Base-by-base conservation (phyloP, 805 yeast species). In the Crinitomyces ghanaensis region DNA sequence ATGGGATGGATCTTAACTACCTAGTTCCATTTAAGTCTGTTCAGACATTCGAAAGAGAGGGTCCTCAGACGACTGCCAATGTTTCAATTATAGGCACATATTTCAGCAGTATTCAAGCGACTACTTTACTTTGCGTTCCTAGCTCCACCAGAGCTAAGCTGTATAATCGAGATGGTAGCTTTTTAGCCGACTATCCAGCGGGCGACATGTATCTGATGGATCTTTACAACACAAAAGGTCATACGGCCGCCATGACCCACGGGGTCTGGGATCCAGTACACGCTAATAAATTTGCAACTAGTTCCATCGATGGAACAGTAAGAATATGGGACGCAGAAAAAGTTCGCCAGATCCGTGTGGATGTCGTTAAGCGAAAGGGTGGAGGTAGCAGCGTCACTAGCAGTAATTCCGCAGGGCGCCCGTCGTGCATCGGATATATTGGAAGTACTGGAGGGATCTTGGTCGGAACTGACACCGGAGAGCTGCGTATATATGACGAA, bases 171-270 rank as follows among this genome's bases (percentile, higher is more conserved):
- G 52, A 53, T 27, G 59, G 59, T 4, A 29, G 31, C 2, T 45
- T 42, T 23, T 33, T 46, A 18, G 44, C 36, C 1, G 51, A 49
- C 27, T 57, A 37, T 27, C 40, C 32, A 7, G 42, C 46, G 4
- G 63, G 63, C 3, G 62, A 58, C 30, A 50, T 49, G 53, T 58
- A 59, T 39, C 35, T 58, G 15, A 46, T 50, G 13, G 62, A 59
- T 26, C 41, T 57, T 45, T 43, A 44, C 30, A 53, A 55, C 33
- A 58, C 63, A 6, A 46, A 44, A 24, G 63, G 63, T 13, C 63
- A 58, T 37, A 38, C 47, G 4, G 51, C 57, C 2, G 55, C 43
- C 28, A 35, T 59, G 5, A 46, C 50, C 6, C 21, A 41, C 18
- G 57, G 48, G 5, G 29, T 36, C n/a, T 56, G 61, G 59, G 40